A percentile compares a stretch with the other conserved stretches of the same genome.
phyloP scores from a whole-genome alignment of 768 basidiomycete species.

The Mycena belliarum region DNA sequence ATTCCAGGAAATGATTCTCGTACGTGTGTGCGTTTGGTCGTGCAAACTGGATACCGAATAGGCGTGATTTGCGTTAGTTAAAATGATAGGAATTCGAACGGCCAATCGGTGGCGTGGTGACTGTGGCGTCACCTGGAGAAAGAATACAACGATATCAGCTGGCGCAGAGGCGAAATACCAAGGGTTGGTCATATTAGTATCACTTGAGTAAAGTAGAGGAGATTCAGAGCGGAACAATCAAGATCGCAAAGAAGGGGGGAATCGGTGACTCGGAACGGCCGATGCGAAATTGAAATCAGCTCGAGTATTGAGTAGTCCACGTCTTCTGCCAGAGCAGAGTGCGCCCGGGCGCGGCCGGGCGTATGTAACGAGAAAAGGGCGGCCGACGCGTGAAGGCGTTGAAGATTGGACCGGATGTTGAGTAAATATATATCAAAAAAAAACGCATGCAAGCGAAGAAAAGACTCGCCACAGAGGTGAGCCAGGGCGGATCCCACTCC shows the following conservation, averaged over 20 bases:
- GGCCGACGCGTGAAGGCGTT: too few species aligned
- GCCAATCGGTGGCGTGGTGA: neutral
- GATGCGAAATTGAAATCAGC: too few species aligned
- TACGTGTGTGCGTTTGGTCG: neutral
- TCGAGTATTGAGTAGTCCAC: too few species aligned
- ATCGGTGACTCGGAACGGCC: too few species aligned
- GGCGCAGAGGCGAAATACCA: neutral
- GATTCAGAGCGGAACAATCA: too few species aligned
- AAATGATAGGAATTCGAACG: conserved; percentile 6
- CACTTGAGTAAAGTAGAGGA: too few species aligned
- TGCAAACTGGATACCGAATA: conserved; percentile 10
- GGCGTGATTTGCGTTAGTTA: conserved; percentile 12
- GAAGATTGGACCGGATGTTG: conserved; percentile 1
- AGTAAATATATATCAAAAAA: neutral
- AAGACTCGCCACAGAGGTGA: neutral
- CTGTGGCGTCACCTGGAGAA: neutral
- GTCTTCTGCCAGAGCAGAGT: too few species aligned
- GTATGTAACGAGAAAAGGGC: too few species aligned
- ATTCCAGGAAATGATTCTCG: neutral
- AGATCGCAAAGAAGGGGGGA: too few species aligned
- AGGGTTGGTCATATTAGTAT: too few species aligned
- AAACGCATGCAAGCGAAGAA: neutral
- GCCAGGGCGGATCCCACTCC: conserved; percentile 1
- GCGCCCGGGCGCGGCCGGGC: too few species aligned
- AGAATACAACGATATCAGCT: neutral